Base-by-base conservation (phyloP, 345 rosid genomes). In the Eucalyptus erythrocorys region DNA sequence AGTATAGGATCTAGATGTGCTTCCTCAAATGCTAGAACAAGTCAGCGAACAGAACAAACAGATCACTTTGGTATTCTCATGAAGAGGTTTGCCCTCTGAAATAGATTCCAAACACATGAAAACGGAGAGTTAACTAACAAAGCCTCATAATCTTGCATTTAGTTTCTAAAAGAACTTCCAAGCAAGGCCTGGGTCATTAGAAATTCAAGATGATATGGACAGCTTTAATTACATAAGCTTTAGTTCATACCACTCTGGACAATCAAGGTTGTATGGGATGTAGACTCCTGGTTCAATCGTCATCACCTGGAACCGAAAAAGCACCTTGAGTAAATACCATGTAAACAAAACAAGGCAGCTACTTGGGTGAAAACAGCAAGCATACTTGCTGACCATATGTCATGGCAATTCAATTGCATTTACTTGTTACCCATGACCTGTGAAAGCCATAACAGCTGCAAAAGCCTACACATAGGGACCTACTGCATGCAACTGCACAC, bases 201-300 rank as follows among this genome's bases (percentile, higher is more conserved):
- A 40, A 76, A 37, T 40, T 24, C 27, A 7, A 76, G 84, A 6
- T 76, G 34, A 57, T 48, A 68, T 49, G 80, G 32, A 49, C 45
- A 76, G 5, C 86, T 49, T 85, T 22, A 71, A 43, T 27, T 16
- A 48, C 43, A 42, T 16, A 40, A 66, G 55, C 59, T 68, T 71
- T 71, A 51, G 87, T 55, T 87, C 87, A 43, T 92, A 97, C 99
- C 99, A 95, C 90, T 95, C 96, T 55, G 97, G 95, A 88, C 93
- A 91, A 84, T 92, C 88, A 87, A 93, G 94, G 88, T 88, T 91
- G 55, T 92, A 88, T 37, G 99, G 98, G 89, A 97, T 92, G 91
- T 98, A 98, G 88, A 98, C 95, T 92, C 99, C 99, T 53, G 99
- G 99, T 92, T 98, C 99, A 87, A 98, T 96, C 43, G 99, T 98